Evolutionary conservation across 73 alveolate genomes (phyloP).

Genomic region (Halteria grandinella): DNA sequence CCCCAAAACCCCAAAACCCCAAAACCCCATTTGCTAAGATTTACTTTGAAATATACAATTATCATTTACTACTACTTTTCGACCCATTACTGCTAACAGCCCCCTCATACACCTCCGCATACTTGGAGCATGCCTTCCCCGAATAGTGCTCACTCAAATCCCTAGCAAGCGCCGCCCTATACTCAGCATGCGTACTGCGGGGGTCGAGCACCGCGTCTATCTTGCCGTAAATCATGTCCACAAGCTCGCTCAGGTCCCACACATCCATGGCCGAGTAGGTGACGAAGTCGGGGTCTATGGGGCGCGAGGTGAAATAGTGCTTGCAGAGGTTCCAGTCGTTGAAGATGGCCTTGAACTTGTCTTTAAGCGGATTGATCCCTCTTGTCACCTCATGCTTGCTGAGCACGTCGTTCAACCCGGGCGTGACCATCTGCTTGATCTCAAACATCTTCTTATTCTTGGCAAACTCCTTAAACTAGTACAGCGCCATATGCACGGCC

Average conservation of each 20-base stretch:
- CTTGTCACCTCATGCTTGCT: constrained; percentile 40
- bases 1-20: constrained; percentile 3
- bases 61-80: not conserved
- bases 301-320: constrained; percentile 17
- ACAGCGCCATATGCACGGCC: constrained; percentile 52
- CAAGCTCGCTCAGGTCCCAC: constrained; percentile 36
- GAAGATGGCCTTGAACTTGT: constrained; percentile 46
- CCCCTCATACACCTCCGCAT: not conserved
- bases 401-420: constrained; percentile 59
- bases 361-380: constrained; percentile 43
- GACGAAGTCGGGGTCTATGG: constrained; percentile 47
- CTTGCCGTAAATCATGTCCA: constrained; percentile 26
- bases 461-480: not conserved
- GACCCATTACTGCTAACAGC: not conserved
- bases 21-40: not conserved
- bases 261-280: constrained; percentile 59
- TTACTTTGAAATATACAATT: not conserved
- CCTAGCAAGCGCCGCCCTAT: not conserved
- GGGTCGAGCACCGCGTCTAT: constrained; percentile 2
- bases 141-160: constrained; percentile 6
- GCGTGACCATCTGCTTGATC: constrained; percentile 22
- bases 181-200: not conserved
- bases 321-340: not conserved
- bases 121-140: not conserved
- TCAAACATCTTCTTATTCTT: constrained; percentile 17